phyloP scores from a whole-genome alignment of 2,329 filamentous ascomycete species.

The Alternaria brassicae region DNA sequence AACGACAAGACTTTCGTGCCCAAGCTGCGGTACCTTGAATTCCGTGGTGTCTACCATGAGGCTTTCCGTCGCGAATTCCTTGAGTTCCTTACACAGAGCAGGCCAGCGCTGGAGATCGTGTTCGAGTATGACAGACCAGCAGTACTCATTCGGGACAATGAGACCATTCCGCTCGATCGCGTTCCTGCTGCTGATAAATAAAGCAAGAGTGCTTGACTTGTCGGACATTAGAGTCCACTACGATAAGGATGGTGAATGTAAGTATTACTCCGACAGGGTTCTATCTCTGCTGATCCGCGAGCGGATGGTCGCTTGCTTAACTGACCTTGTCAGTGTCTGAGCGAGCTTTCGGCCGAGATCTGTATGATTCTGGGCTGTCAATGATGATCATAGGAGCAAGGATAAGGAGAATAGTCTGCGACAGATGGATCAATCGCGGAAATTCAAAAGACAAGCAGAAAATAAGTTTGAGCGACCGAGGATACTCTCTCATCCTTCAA shows the following conservation, averaged over 20 bases:
- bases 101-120: constrained; percentile 4
- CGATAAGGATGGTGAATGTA: not conserved
- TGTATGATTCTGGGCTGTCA: not conserved
- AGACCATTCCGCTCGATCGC: not conserved
- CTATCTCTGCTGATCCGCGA: not conserved
- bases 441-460: not conserved
- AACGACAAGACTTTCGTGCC: constrained; percentile 1
- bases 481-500: not conserved
- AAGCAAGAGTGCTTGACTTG: not conserved
- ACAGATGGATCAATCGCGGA: not conserved
- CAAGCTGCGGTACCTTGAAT: constrained; percentile 5
- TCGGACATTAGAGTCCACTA: not conserved
- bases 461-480: not conserved
- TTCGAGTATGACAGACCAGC: constrained; percentile 1
- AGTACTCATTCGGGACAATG: not conserved
- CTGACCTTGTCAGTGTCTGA: not conserved
- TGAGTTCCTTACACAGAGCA: constrained; percentile 6
- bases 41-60: constrained; percentile 6
- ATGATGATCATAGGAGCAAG: not conserved
- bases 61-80: constrained; percentile 5
- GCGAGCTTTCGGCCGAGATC: not conserved
- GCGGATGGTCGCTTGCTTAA: not conserved
- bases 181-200: not conserved
- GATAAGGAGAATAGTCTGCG: not conserved
- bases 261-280: not conserved